phyloP scores from a whole-genome alignment of 192 early-diverging fungal genomes.

The Coemansia guatemalensis region DNA sequence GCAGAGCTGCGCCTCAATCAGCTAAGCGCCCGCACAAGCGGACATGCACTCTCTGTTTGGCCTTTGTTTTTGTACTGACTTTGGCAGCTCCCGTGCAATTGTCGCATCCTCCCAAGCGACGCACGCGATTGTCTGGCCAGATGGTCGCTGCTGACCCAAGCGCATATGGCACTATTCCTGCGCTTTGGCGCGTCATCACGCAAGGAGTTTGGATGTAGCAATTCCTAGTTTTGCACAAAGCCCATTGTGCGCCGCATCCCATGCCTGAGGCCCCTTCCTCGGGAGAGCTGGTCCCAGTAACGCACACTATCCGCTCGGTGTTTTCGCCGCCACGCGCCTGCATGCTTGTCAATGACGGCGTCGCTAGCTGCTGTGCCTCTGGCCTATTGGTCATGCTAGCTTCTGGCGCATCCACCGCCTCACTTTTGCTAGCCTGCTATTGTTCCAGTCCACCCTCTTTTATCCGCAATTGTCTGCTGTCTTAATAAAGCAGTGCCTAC shows the following conservation, averaged over 20 bases:
- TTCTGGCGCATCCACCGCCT: constrained; percentile 14
- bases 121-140: not conserved
- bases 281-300: not conserved
- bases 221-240: not conserved
- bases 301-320: not conserved
- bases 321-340: not conserved
- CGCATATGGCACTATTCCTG: not conserved
- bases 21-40: constrained; percentile 6
- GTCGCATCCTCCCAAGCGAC: not conserved
- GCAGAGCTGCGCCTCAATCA: constrained; percentile 12
- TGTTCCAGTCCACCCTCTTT: constrained; percentile 8
- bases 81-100: not conserved
- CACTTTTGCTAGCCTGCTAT: constrained; percentile 3
- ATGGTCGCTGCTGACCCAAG: not conserved
- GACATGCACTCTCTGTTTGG: not conserved
- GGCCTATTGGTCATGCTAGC: constrained; percentile 1
- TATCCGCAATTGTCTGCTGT: constrained; percentile 8
- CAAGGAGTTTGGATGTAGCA: not conserved
- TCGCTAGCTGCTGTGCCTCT: not conserved
- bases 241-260: not conserved
- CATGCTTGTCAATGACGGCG: not conserved
- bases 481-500: not conserved
- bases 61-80: constrained; percentile 6
- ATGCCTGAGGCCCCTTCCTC: not conserved
- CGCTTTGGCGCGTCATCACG: not conserved